Evolutionary conservation across 257 asterid genomes (phyloP).

Genomic region (Agastache rugosa): DNA sequence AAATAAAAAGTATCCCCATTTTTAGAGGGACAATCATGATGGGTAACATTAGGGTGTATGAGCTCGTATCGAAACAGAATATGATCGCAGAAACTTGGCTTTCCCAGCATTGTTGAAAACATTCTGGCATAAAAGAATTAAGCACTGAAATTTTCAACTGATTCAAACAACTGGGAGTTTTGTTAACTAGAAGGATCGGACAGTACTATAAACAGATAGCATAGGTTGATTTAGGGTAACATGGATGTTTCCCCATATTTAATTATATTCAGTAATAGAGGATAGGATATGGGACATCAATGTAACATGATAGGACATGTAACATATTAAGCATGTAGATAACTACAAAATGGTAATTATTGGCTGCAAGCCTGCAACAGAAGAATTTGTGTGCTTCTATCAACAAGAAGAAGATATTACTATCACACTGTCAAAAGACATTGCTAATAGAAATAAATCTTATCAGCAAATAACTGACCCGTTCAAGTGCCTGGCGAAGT

Average conservation of each 20-base stretch:
- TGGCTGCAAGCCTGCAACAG: neutral
- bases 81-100: constrained; percentile 5
- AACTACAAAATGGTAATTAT: constrained; percentile 12
- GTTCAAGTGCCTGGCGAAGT: constrained; percentile 72
- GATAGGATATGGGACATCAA: constrained; percentile 3
- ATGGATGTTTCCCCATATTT: constrained; percentile 14
- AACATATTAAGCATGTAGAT: constrained; percentile 15
- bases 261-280: constrained; percentile 27
- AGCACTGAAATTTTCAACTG: constrained; percentile 13
- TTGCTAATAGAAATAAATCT: neutral
- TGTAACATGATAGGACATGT: neutral
- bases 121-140: neutral
- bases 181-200: neutral
- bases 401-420: neutral
- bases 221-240: neutral
- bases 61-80: constrained; percentile 8
- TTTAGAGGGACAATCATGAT: neutral
- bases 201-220: neutral
- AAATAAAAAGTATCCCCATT: neutral
- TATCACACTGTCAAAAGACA: constrained; percentile 15
- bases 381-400: constrained; percentile 13
- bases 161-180: neutral
- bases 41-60: constrained; percentile 8
- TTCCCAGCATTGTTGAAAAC: neutral
- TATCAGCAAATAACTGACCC: constrained; percentile 60